Evolutionary conservation across 352 stramenopile genomes (phyloP).

Genomic region (Elongisporangium undulatum): DNA sequence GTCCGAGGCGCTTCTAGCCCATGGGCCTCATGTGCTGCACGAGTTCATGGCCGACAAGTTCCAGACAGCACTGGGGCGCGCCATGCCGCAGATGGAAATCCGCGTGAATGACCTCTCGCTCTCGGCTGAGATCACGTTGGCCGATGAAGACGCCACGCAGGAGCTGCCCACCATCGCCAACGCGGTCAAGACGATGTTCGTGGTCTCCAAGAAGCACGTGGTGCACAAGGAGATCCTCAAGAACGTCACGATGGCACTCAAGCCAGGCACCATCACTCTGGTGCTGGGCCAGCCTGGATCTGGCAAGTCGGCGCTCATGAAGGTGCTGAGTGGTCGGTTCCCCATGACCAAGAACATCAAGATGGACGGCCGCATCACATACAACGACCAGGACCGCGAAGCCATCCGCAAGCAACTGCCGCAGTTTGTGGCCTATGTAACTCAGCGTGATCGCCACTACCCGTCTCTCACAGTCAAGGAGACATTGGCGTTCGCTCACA

Average conservation of each 20-base stretch:
- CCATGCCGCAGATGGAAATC: constrained; percentile 21
- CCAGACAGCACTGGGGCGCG: constrained; percentile 10
- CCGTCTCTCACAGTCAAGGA: constrained; percentile 66
- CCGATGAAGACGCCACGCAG: constrained; percentile 8
- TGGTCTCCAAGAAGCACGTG: constrained; percentile 17
- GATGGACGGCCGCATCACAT: constrained; percentile 29
- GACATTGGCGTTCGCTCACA: constrained; percentile 47
- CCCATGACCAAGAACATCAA: constrained; percentile 27
- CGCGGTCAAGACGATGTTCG: constrained; percentile 23
- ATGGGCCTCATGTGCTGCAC: constrained; percentile 3
- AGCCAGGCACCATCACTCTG: constrained; percentile 30
- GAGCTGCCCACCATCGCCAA: constrained; percentile 30
- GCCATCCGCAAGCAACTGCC: constrained; percentile 12
- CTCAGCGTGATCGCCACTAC: constrained; percentile 41
- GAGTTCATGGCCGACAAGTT: constrained; percentile 2
- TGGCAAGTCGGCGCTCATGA: constrained; percentile 36
- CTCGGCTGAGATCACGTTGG: constrained; percentile 7
- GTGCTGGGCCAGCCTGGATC: constrained; percentile 27
- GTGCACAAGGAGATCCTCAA: constrained; percentile 35
- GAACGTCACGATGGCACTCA: constrained; percentile 23
- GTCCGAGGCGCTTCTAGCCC: constrained; percentile 1
- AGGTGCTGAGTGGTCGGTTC: constrained; percentile 36
- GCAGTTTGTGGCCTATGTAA: constrained; percentile 41
- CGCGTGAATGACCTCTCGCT: constrained; percentile 9
- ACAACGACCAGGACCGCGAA: constrained; percentile 15